These are phyloP conservation scores for Cladosporium sp. DNA, from an alignment of 2,329 filamentous ascomycete species.

Conservation along the genomic window DNA sequence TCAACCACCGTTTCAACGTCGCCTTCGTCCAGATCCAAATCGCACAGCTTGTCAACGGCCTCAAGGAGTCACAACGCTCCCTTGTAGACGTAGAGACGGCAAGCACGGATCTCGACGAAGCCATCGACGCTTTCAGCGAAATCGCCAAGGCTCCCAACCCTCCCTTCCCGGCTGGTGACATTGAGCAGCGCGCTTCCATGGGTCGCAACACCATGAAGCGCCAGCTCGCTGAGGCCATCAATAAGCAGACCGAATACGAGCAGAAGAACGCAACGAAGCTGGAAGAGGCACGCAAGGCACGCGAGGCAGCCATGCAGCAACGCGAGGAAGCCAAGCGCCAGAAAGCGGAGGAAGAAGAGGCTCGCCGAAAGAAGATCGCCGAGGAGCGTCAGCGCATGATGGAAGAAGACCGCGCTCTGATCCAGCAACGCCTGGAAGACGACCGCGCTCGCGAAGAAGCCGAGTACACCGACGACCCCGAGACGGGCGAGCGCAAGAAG, in stretches of 20 bases:
- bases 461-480: slow-evolving; percentile 74
- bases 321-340: slow-evolving; percentile 72
- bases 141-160: slow-evolving; percentile 61
- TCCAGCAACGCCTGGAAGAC: slow-evolving; percentile 66
- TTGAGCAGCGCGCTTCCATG: slow-evolving; percentile 97
- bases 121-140: slow-evolving; percentile 64
- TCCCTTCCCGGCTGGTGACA: slow-evolving; percentile 83
- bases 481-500: slow-evolving; percentile 77
- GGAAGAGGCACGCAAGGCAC: slow-evolving; percentile 69
- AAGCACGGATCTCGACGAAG: slow-evolving; percentile 73
- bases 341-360: slow-evolving; percentile 63
- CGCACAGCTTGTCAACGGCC: slow-evolving; percentile 69
- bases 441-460: slow-evolving; percentile 61
- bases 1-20: slow-evolving; percentile 95
- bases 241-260: slow-evolving; percentile 85
- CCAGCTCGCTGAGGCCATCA: slow-evolving; percentile 79
- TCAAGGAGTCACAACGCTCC: slow-evolving; percentile 72
- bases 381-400: slow-evolving; percentile 79
- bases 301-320: slow-evolving; percentile 72
- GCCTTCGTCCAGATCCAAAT: slow-evolving; percentile 96
- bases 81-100: slow-evolving; percentile 77
- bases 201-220: slow-evolving; percentile 89
- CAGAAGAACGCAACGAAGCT: slow-evolving; percentile 87
- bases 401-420: slow-evolving; percentile 66
- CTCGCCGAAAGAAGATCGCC: slow-evolving; percentile 74